Percentiles rank a stretch among this genome's conserved stretches.
Conservation (phyloP, 1,284 basidiomycete genomes). For the Microbotryum scabiosae region DNA sequence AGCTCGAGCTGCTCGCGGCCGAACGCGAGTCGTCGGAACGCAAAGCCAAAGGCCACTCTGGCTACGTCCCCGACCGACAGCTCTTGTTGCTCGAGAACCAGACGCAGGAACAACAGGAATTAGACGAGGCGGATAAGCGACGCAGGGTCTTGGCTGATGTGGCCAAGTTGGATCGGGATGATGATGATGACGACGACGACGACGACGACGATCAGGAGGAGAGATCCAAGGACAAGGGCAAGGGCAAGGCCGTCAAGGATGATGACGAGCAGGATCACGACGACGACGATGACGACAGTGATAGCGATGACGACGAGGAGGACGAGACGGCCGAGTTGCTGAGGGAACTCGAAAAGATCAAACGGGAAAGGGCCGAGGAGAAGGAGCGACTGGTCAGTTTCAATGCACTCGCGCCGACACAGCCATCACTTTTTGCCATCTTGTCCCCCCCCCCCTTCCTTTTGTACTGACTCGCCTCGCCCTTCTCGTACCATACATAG, state of each 20-base stretch:
- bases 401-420: neutral
- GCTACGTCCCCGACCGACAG: constrained; percentile 20
- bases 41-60: constrained; percentile 64
- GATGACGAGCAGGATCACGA: constrained; percentile 27
- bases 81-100: constrained; percentile 18
- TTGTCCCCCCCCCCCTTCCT: neutral
- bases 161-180: constrained; percentile 61
- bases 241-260: constrained; percentile 17
- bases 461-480: neutral
- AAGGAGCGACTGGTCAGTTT: constrained; percentile 55
- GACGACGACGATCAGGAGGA: constrained; percentile 44
- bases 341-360: constrained; percentile 89
- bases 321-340: constrained; percentile 87
- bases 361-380: constrained; percentile 85
- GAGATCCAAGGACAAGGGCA: constrained; percentile 41
- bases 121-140: constrained; percentile 63
- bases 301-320: constrained; percentile 59
- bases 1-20: constrained; percentile 68
- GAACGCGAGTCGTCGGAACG: constrained; percentile 63
- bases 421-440: no score
- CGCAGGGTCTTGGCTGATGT: constrained; percentile 73
- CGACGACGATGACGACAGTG: constrained; percentile 49
- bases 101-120: constrained; percentile 39
- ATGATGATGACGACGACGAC: constrained; percentile 43
- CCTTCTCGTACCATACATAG: constrained; percentile 33